These are phyloP conservation scores for Sarocladium strictum DNA, from an alignment of 2,329 filamentous ascomycete species.

Conservation along the genomic window DNA sequence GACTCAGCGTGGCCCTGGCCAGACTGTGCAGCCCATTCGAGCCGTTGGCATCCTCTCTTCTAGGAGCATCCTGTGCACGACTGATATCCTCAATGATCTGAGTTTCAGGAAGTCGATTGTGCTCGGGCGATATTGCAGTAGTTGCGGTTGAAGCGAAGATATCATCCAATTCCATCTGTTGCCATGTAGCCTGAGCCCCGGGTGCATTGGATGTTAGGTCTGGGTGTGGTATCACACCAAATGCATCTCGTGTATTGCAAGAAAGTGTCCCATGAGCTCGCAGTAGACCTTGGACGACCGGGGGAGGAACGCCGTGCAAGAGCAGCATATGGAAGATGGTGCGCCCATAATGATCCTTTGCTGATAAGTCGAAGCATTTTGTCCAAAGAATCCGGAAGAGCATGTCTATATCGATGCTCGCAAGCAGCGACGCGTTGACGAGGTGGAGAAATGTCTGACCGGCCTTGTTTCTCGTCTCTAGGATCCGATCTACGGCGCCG, in stretches of 20 bases:
- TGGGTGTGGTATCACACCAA: conserved; percentile 26
- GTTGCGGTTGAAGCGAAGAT: background rate
- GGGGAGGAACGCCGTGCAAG: conserved; percentile 20
- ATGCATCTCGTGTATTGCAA: conserved; percentile 42
- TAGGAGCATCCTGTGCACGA: conserved; percentile 14
- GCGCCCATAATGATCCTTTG: conserved; percentile 44
- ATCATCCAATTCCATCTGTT: background rate
- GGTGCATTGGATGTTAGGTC: background rate
- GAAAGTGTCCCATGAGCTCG: conserved; percentile 24
- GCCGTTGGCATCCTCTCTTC: conserved; percentile 31
- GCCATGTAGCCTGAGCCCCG: background rate
- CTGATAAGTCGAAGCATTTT: conserved; percentile 25
- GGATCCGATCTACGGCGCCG: conserved; percentile 11
- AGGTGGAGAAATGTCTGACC: conserved; percentile 45
- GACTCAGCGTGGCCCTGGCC: conserved; percentile 45
- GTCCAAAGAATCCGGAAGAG: conserved; percentile 23
- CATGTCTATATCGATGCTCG: conserved; percentile 13
- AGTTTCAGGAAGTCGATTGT: background rate
- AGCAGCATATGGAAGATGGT: conserved; percentile 43
- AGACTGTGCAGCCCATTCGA: conserved; percentile 54
- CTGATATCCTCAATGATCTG: conserved; percentile 17
- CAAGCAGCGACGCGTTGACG: conserved; percentile 29
- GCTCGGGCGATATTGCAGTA: conserved; percentile 9
- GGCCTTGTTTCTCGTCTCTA: conserved; percentile 32
- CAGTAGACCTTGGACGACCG: conserved; percentile 26